phyloP scores from a whole-genome alignment of 2,329 filamentous ascomycete genomes.

The Arthroderma sp. region DNA sequence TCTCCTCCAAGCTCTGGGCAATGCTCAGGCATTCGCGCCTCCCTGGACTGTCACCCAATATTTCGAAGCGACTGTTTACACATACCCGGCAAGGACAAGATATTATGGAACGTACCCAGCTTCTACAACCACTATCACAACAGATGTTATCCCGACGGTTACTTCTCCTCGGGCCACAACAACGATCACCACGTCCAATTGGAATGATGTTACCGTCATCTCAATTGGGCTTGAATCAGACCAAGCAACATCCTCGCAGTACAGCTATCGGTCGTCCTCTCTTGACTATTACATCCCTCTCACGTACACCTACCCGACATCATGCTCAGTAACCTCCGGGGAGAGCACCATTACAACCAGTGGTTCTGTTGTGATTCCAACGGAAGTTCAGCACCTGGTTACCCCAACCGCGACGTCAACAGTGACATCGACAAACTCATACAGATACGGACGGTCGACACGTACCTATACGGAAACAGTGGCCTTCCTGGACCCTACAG shows the following conservation, averaged over 20 bases:
- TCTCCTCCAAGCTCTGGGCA: background rate
- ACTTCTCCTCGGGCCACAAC: background rate
- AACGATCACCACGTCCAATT: background rate
- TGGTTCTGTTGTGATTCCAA: background rate
- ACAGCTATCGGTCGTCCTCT: background rate
- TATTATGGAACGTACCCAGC: background rate
- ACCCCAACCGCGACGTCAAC: background rate
- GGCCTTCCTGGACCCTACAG: background rate
- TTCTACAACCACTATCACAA: too few relatives aligned
- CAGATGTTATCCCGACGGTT: too few relatives aligned
- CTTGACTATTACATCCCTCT: background rate
- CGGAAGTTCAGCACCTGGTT: background rate
- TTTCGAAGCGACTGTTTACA: background rate
- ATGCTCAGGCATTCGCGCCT: background rate
- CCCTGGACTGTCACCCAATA: background rate
- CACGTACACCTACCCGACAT: background rate
- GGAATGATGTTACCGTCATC: background rate
- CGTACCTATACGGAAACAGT: background rate
- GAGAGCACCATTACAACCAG: background rate
- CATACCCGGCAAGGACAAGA: background rate
- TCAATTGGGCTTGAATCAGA: background rate
- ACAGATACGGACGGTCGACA: background rate
- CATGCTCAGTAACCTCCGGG: background rate
- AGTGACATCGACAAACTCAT: background rate
- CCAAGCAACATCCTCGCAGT: background rate